A percentile compares a stretch with the other conserved stretches of the same genome.
Conservation (phyloP, 768 basidiomycete species). For the Lactarius quietus region DNA sequence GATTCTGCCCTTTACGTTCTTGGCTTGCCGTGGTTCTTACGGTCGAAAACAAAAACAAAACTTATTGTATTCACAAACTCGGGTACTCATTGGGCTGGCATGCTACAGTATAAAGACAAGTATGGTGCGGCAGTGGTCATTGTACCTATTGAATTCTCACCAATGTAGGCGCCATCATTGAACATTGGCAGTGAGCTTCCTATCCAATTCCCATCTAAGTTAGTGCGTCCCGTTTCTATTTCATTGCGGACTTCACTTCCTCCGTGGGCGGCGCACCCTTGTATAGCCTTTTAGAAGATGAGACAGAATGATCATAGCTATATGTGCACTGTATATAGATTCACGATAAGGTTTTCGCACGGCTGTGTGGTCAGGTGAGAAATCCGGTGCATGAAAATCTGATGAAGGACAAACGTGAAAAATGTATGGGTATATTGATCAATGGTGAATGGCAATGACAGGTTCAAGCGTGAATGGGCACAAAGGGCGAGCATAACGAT, state of each 20-base stretch:
- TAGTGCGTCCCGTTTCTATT: too few relatives aligned
- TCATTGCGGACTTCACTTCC: not conserved
- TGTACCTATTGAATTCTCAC: not conserved
- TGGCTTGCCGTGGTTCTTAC: too few relatives aligned
- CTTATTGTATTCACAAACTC: not conserved
- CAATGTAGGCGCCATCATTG: not conserved
- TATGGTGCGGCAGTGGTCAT: not conserved
- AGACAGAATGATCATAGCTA: not conserved
- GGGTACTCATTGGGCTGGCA: not conserved
- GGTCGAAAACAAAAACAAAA: too few relatives aligned
- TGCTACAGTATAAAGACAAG: not conserved
- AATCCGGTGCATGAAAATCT: not conserved
- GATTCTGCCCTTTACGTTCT: too few relatives aligned
- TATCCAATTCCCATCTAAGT: too few relatives aligned
- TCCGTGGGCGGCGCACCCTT: not conserved
- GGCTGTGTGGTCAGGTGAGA: not conserved
- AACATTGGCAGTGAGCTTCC: too few relatives aligned
- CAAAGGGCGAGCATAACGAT: too few relatives aligned
- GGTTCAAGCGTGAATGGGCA: too few relatives aligned
- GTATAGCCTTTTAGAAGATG: not conserved
- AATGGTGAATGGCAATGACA: not conserved
- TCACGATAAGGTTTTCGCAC: not conserved
- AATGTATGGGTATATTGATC: not conserved
- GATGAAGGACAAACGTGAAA: not conserved
- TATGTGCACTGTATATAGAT: not conserved